These are phyloP conservation scores for Lasiodiplodia hormozganensis DNA, from an alignment of 2,329 filamentous ascomycete genomes.

Conservation along the genomic window DNA sequence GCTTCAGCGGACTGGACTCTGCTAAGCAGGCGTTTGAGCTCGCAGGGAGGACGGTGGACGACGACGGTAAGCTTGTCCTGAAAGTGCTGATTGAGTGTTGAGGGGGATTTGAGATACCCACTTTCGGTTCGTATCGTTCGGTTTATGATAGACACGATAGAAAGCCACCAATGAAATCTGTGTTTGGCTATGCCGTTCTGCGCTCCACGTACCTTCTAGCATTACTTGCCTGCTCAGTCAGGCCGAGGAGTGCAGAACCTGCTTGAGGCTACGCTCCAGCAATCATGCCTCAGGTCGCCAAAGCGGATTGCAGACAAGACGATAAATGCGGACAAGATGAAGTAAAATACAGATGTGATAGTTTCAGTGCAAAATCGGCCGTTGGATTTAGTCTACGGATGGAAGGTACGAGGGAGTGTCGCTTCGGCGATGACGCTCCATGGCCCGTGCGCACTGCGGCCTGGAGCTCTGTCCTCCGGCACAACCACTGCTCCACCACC, in stretches of 20 bases:
- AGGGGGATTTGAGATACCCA: neutral
- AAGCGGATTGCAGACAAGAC: neutral
- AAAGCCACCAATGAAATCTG: neutral
- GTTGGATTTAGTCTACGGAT: too few species aligned
- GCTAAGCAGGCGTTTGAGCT: constrained; percentile 60
- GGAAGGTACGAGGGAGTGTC: neutral
- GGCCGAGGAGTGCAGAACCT: too few species aligned
- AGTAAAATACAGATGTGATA: neutral
- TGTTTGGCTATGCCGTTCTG: neutral
- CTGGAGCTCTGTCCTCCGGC: constrained; percentile 19
- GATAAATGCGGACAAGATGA: neutral
- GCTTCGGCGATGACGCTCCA: constrained; percentile 24
- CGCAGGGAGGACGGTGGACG: constrained; percentile 59
- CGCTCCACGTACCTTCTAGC: neutral
- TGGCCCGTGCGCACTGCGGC: constrained; percentile 26
- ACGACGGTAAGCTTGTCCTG: constrained; percentile 59
- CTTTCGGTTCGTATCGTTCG: neutral
- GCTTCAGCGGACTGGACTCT: constrained; percentile 53
- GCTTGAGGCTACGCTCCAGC: too few species aligned
- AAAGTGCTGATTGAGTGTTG: constrained; percentile 56
- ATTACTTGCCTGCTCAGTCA: too few species aligned
- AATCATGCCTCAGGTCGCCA: too few species aligned
- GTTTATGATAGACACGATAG: neutral
- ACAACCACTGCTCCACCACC: constrained; percentile 9
- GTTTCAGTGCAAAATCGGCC: too few species aligned